Base-by-base conservation (phyloP, 345 rosid genomes). In the Balakata baccata region DNA sequence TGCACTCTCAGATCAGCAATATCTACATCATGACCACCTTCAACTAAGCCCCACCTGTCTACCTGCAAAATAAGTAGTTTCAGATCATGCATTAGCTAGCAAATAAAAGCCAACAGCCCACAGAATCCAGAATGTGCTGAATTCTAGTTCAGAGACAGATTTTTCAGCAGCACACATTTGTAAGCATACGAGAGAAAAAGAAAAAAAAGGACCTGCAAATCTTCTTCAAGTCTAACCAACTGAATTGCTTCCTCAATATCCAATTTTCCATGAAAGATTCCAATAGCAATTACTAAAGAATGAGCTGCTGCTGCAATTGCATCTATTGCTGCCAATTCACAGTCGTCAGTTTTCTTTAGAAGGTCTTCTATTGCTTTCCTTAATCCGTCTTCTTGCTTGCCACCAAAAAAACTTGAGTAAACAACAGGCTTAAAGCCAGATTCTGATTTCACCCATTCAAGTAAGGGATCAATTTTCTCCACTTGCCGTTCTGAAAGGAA, bases 1-100 rank as follows among this genome's bases (percentile, higher is more conserved):
- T 90, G 97, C 64, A 91, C 98, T 90, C 77, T 90, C 7, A 95
- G 89, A 88, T 93, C 99, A 45, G 99, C 98, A 64, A 93, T 82
- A 81, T 95, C 98, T 64, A 95, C 66, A 74, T 95, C 99, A 23
- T 91, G 98, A 38, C 98, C 98, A 2, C 98, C 99, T 86, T 93
- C 98, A 16, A 93, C 99, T 60, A 95, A 81, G 74, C 99, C 99
- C 99, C 99, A 95, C 73, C 72, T 90, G 77, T 87, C 92, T 72
- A 92, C 94, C 98, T 94, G 82, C 80, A 80, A 8, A 49, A 7
- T 29, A 54, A 68, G 3, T 74, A 39, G 58, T 51, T 66, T 18
- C 17, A 22, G 74, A 53, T 43, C 45, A 57, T 16, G 10, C 5
- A 74, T 65, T 43, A 72, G 56, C 20, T 12, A 52, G 57, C 68